These are phyloP conservation scores for Malassezia psittaci DNA, from an alignment of 1,284 basidiomycete species.

Conservation along the genomic window DNA sequence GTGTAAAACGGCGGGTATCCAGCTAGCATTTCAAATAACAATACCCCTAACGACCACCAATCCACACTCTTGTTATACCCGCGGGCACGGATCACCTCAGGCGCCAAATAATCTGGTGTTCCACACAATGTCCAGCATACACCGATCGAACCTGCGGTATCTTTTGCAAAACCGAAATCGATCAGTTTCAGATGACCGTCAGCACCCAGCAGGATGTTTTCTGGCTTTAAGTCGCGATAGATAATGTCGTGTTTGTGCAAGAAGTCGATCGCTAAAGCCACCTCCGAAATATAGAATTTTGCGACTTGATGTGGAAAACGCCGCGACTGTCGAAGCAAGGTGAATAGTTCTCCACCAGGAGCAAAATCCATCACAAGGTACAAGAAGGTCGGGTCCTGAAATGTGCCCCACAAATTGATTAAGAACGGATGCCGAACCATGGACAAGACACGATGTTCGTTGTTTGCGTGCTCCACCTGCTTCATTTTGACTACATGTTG, in stretches of 20 bases:
- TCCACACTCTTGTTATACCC: slow-evolving; percentile 97
- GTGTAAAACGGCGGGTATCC: slow-evolving; percentile 47
- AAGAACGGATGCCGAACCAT: slow-evolving; percentile 89
- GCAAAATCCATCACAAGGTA: slow-evolving; percentile 99
- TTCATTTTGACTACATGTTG: slow-evolving; percentile 90
- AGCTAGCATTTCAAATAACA: slow-evolving; percentile 59
- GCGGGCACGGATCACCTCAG: slow-evolving; percentile 61
- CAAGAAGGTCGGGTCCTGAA: slow-evolving; percentile 82
- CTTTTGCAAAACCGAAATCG: slow-evolving; percentile 95
- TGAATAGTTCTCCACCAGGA: slow-evolving; percentile 87
- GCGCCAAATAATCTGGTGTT: slow-evolving; percentile 66
- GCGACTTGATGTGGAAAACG: slow-evolving; percentile 96
- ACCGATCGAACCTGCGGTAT: slow-evolving; percentile 57
- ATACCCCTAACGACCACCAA: slow-evolving; percentile 94
- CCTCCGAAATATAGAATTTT: slow-evolving; percentile 97
- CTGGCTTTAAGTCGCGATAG: slow-evolving; percentile 94
- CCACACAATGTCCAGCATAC: slow-evolving; percentile 94
- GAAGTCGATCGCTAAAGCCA: slow-evolving; percentile 86
- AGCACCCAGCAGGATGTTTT: slow-evolving; percentile 83
- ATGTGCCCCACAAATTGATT: slow-evolving; percentile 95
- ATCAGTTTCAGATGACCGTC: slow-evolving; percentile 98
- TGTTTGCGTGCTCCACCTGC: slow-evolving; percentile 95
- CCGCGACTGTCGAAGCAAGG: slow-evolving; percentile 52
- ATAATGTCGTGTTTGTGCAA: slow-evolving; percentile 83
- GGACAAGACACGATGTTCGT: slow-evolving; percentile 80